These are phyloP conservation scores for Chlorella sp. DNA, from an alignment of 139 green algal genomes.

Conservation along the genomic window DNA sequence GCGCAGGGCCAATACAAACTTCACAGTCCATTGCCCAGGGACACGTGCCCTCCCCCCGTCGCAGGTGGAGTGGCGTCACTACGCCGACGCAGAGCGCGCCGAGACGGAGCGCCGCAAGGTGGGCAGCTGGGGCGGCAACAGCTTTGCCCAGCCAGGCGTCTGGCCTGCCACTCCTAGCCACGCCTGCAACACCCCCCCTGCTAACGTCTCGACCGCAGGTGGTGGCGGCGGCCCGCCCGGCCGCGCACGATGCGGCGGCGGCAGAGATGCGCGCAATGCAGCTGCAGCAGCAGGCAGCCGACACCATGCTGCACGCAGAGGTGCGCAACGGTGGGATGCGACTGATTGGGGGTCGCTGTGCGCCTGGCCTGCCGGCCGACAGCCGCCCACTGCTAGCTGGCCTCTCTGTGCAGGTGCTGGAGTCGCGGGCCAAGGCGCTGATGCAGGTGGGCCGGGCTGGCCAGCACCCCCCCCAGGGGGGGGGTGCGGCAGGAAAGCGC, in stretches of 20 bases:
- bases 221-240: constrained; percentile 7
- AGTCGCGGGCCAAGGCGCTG: constrained; percentile 28
- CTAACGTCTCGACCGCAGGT: constrained; percentile 9
- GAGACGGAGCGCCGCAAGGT: constrained; percentile 31
- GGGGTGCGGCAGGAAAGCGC: too few species aligned
- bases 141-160: background rate
- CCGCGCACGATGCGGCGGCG: constrained; percentile 4
- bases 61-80: constrained; percentile 20
- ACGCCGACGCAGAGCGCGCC: constrained; percentile 20
- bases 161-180: background rate
- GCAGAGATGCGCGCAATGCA: constrained; percentile 15
- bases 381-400: background rate
- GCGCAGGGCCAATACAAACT: background rate
- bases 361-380: background rate
- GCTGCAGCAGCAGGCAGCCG: constrained; percentile 16
- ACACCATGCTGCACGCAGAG: constrained; percentile 37
- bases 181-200: background rate
- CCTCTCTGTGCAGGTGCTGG: constrained; percentile 24
- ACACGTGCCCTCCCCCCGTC: background rate
- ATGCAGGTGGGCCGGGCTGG: constrained; percentile 20
- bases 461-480: too few species aligned
- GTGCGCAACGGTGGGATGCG: background rate
- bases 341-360: background rate
- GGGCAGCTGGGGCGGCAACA: background rate
- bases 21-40: background rate